Evolutionary conservation across 164 flowering plant species (phyloP), one percentile per base, ranked within the genome.

Genomic region (Pachysandra terminalis): DNA sequence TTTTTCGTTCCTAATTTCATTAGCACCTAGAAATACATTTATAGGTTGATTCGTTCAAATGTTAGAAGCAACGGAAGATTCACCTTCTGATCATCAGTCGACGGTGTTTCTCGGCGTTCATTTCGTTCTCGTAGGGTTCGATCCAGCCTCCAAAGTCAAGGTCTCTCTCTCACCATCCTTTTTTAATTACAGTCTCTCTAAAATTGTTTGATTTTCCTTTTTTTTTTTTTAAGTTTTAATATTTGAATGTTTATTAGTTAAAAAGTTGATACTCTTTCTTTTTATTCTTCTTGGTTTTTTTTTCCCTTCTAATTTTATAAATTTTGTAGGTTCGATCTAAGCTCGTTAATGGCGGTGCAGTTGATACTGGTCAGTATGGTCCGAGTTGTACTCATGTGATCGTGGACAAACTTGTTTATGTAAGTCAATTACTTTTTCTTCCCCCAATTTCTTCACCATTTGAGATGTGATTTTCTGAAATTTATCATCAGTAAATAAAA

Each of bases 81-180:
- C 61, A 17, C 21, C 52, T 19, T 32, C 23, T 19, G 68, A 27
- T 19, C 19, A n/a, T 7, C 15, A 19, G 25, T 25, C 65, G 32
- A 68, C 48, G 37, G 35, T 62, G 49, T 89, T 89, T 64, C 48
- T 27, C 32, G 90, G 90, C 56, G 78, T 90, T 37, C 83, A 82
- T 25, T 90, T 90, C 77, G 79, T 81, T 41, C 89, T 90, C 35
- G 35, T 80, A 21, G 96, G 96, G 1, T 90, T 90, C 74, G 81
- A 79, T 64, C 74, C 84, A 59, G 14, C 63, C 61, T 58, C 63
- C 59, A 76, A 83, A 63, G 68, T 45, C 13, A 65, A 80, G 84
- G 89, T 66, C 13, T 56, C 21, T 73, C 12, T 32, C 61, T 21
- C 9, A 1, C 19, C 22, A n/a, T n/a, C 5, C 8, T 25, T 14